Conservation (phyloP, 1,139 yeast genomes). For the Scheffersomyces insectosa region DNA sequence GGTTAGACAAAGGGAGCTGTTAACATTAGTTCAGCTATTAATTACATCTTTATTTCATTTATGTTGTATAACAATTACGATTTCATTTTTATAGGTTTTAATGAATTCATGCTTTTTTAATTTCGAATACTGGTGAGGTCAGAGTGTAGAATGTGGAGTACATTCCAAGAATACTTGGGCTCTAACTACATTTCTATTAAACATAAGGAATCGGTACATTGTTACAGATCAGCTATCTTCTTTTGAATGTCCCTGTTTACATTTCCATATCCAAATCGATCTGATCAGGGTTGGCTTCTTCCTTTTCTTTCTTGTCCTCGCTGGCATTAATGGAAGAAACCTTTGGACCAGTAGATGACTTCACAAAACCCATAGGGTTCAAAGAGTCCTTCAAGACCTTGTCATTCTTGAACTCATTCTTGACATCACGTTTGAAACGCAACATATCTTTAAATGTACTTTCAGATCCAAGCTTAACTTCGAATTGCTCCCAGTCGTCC, state of each 20-base stretch:
- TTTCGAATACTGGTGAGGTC: not conserved
- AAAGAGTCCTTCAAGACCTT: slow-evolving; percentile 22
- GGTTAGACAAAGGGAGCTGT: not conserved
- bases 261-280: slow-evolving; percentile 57
- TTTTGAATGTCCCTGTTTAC: no score
- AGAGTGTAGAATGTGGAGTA: no score
- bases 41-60: not conserved
- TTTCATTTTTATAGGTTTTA: slow-evolving; percentile 7
- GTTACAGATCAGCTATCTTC: no score
- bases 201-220: no score
- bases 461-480: slow-evolving; percentile 69
- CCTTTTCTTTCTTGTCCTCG: slow-evolving; percentile 5
- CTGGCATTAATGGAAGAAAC: slow-evolving; percentile 6
- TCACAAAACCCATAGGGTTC: slow-evolving; percentile 60
- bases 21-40: not conserved
- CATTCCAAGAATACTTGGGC: no score
- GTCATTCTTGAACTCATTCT: slow-evolving; percentile 35
- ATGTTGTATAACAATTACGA: not conserved
- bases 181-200: no score
- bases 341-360: slow-evolving; percentile 19
- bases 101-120: slow-evolving; percentile 1
- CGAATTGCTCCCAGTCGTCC: slow-evolving; percentile 74
- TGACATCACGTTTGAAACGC: slow-evolving; percentile 49
- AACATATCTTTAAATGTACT: slow-evolving; percentile 75
- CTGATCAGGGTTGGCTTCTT: slow-evolving; percentile 57